Evolutionary conservation across 495 filamentous ascomycete genomes (phyloP).

Genomic region (Lasiosphaeriaceae sp.): DNA sequence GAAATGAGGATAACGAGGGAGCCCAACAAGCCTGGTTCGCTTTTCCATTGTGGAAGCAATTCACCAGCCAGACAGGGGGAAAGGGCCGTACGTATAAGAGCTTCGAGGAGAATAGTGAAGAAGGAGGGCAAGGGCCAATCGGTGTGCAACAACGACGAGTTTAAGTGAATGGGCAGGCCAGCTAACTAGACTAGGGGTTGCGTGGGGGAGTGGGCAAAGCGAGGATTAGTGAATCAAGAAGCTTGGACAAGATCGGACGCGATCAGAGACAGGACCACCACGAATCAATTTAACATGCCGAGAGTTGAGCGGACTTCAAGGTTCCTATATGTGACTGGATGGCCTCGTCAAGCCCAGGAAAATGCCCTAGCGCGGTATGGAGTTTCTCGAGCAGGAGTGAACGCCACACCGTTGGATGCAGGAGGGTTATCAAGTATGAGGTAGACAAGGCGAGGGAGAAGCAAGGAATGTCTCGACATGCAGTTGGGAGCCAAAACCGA

Average conservation of each 20-base stretch:
- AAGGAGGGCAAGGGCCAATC: neutral
- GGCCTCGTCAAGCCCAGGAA: neutral
- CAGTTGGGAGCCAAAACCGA: neutral
- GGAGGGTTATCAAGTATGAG: conserved; percentile 1
- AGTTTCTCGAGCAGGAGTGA: neutral
- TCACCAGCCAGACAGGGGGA: neutral
- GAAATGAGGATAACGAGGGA: conserved; percentile 4
- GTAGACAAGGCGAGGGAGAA: conserved; percentile 13
- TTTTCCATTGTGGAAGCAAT: conserved; percentile 8
- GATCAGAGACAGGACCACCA: neutral
- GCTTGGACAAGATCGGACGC: neutral
- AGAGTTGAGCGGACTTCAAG: neutral
- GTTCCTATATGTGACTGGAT: neutral
- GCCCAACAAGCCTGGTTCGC: neutral
- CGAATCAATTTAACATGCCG: neutral
- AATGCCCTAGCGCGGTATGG: neutral
- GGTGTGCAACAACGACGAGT: neutral
- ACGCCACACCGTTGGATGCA: neutral
- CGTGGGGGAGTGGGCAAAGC: neutral
- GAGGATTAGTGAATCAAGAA: neutral
- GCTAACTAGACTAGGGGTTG: neutral
- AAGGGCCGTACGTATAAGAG: neutral
- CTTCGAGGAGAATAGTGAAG: no score
- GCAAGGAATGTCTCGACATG: conserved; percentile 5
- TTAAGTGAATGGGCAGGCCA: neutral